Percentiles rank a stretch among this genome's conserved stretches.
Evolutionary conservation across 495 filamentous ascomycete species (phyloP).

Genomic region (Penicillium argentinense): DNA sequence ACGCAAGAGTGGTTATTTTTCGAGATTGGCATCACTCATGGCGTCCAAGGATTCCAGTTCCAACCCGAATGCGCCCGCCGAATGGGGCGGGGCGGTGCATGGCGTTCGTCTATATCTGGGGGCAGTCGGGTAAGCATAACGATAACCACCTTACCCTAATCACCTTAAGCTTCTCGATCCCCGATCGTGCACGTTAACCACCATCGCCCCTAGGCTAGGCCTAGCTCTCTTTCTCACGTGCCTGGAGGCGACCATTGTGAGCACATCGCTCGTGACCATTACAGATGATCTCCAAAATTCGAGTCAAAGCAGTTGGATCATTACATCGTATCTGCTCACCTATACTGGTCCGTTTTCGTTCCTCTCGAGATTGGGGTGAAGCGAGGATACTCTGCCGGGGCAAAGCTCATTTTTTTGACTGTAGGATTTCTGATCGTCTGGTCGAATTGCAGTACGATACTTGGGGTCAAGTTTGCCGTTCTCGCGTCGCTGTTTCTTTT

Average conservation of each 20-base stretch:
- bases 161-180: no score
- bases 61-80: neutral
- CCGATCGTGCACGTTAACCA: no score
- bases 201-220: slow-evolving; percentile 49
- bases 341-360: slow-evolving; percentile 46
- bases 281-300: slow-evolving; percentile 49
- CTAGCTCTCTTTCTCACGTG: slow-evolving; percentile 55
- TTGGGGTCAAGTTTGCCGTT: slow-evolving; percentile 49
- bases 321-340: slow-evolving; percentile 53
- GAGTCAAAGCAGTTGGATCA: slow-evolving; percentile 50
- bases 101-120: slow-evolving; percentile 4
- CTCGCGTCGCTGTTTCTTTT: slow-evolving; percentile 52
- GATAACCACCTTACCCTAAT: no score
- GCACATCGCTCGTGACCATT: slow-evolving; percentile 57
- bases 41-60: no score
- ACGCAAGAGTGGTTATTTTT: no score
- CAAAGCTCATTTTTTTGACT: no score
- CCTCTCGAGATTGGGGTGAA: no score
- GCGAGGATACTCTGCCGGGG: no score
- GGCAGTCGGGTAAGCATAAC: slow-evolving; percentile 4
- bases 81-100: slow-evolving; percentile 6
- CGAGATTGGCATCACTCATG: no score
- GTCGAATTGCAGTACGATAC: slow-evolving; percentile 56
- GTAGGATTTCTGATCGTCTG: slow-evolving; percentile 55
- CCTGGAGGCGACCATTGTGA: slow-evolving; percentile 60